Conservation (phyloP, 495 filamentous ascomycete genomes). For the Hypoxylon trugodes region DNA sequence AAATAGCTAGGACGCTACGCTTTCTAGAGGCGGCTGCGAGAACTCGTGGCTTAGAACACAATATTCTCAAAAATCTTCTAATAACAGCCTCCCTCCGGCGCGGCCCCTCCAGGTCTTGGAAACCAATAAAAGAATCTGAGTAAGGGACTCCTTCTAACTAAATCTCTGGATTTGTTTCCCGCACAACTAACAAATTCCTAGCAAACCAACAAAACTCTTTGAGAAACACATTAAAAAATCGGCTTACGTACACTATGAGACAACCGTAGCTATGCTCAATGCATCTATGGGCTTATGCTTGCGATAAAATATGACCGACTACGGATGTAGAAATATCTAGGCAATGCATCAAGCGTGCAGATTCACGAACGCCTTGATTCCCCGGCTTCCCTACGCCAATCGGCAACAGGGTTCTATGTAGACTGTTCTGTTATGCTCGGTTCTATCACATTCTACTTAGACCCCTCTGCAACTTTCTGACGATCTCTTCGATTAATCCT, state of each 20-base stretch:
- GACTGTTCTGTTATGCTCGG: background rate
- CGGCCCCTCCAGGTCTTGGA: constrained; percentile 1
- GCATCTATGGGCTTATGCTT: constrained; percentile 74
- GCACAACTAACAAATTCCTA: constrained; percentile 16
- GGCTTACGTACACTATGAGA: constrained; percentile 66
- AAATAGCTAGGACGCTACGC: constrained; percentile 75
- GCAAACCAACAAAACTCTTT: background rate
- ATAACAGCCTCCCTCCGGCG: constrained; percentile 44
- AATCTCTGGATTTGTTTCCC: background rate
- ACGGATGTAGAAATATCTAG: no score
- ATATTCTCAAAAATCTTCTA: constrained; percentile 78
- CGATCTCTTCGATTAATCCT: background rate
- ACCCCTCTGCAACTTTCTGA: constrained; percentile 3
- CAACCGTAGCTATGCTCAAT: constrained; percentile 76
- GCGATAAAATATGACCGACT: constrained; percentile 55
- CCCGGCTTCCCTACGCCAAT: constrained; percentile 1
- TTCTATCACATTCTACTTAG: constrained; percentile 5
- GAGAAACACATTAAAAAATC: constrained; percentile 26
- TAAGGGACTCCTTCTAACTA: background rate
- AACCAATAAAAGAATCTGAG: background rate
- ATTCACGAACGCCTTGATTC: background rate
- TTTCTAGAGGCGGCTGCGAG: constrained; percentile 78
- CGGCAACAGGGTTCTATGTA: background rate
- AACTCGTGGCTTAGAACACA: constrained; percentile 77
- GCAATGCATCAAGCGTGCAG: background rate